A percentile compares a stretch with the other conserved stretches of the same genome.
Conservation (phyloP, 2,329 filamentous ascomycete genomes). For the Thelonectria blattea region DNA sequence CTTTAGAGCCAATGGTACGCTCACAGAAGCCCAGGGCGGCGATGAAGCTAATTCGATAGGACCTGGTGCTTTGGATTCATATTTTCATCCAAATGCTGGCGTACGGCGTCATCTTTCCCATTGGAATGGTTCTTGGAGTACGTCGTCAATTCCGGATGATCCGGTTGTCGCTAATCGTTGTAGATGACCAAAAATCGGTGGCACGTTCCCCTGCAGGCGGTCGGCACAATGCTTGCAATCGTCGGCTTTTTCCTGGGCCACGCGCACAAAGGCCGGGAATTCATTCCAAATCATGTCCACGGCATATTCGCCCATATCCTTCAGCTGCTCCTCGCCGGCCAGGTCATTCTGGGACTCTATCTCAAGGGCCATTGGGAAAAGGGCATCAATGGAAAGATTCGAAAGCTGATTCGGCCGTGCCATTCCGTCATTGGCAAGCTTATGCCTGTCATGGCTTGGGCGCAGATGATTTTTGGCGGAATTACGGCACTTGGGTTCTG, state of each 20-base stretch:
- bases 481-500: constrained; percentile 94
- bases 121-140: constrained; percentile 95
- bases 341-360: constrained; percentile 84
- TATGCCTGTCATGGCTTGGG: constrained; percentile 87
- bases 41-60: constrained; percentile 55
- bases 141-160: constrained; percentile 40
- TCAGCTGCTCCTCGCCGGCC: constrained; percentile 78
- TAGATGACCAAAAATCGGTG: constrained; percentile 89
- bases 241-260: constrained; percentile 92
- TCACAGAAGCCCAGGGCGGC: not conserved
- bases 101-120: constrained; percentile 90
- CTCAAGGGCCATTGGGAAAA: constrained; percentile 87
- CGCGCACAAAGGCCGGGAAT: constrained; percentile 86
- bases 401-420: constrained; percentile 71
- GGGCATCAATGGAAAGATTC: constrained; percentile 80
- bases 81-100: constrained; percentile 86
- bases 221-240: constrained; percentile 77
- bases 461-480: constrained; percentile 94
- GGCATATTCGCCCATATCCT: constrained; percentile 78
- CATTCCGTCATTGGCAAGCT: constrained; percentile 86
- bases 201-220: constrained; percentile 88
- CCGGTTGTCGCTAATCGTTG: constrained; percentile 10
- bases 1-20: constrained; percentile 75
- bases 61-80: constrained; percentile 89
- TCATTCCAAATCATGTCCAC: constrained; percentile 77